These are phyloP conservation scores for Blastocystis hominis DNA, from an alignment of 352 stramenopile species.

Conservation along the genomic window DNA sequence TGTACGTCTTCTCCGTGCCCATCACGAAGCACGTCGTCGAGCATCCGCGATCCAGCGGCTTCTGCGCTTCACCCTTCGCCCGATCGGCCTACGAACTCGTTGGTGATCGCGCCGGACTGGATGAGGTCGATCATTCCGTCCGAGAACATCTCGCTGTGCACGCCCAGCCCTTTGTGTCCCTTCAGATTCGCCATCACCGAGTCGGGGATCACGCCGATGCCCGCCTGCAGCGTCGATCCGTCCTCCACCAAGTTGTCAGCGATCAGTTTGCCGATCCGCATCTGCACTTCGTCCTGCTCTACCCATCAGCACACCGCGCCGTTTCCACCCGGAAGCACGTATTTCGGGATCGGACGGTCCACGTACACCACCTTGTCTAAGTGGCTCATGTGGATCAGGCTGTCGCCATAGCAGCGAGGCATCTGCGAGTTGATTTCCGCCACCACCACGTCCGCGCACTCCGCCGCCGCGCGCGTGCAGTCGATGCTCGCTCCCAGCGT, in stretches of 20 bases:
- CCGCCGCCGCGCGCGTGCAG: conserved; percentile 59
- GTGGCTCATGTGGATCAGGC: conserved; percentile 63
- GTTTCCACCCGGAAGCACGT: background rate
- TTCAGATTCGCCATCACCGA: conserved; percentile 61
- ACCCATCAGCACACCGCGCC: background rate
- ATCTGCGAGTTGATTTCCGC: conserved; percentile 63
- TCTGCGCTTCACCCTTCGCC: background rate
- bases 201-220: conserved; percentile 65
- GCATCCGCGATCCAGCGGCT: background rate
- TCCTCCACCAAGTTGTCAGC: conserved; percentile 62
- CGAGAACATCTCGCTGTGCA: conserved; percentile 64
- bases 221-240: conserved; percentile 61
- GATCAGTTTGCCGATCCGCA: conserved; percentile 63
- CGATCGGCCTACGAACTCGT: conserved; percentile 8
- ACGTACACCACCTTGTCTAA: conserved; percentile 61
- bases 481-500: conserved; percentile 62
- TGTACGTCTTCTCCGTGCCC: conserved; percentile 61
- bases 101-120: conserved; percentile 62
- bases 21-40: conserved; percentile 61
- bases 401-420: conserved; percentile 64
- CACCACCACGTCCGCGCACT: conserved; percentile 61
- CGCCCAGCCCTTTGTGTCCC: conserved; percentile 60
- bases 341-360: conserved; percentile 43
- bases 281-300: conserved; percentile 3
- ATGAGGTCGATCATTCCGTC: conserved; percentile 64